Evolutionary conservation across 2,329 filamentous ascomycete species (phyloP).

Genomic region (Pseudopithomyces maydicus): DNA sequence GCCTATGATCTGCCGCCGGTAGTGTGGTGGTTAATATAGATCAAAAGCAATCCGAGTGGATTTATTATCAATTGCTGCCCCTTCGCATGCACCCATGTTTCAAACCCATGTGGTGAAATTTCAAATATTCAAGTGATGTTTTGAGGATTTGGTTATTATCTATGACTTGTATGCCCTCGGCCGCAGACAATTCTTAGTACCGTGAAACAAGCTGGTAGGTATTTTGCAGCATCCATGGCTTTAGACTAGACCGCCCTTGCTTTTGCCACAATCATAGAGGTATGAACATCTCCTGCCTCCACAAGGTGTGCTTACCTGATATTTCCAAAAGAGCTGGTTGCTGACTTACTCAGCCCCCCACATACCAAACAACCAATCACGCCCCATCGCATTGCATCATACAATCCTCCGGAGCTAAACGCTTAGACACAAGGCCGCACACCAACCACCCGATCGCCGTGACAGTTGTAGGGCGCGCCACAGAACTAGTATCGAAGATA

Average conservation of each 20-base stretch:
- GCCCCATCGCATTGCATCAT: background rate
- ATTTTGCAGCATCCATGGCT: no score
- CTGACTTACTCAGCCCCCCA: background rate
- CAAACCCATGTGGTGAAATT: background rate
- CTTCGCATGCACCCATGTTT: no score
- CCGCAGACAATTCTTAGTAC: no score
- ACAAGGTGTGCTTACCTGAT: background rate
- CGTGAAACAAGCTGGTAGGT: no score
- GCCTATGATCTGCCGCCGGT: background rate
- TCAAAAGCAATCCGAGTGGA: background rate
- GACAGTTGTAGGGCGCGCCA: background rate
- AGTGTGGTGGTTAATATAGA: background rate
- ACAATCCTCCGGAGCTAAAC: conserved; percentile 1
- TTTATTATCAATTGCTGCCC: no score
- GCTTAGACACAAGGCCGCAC: background rate
- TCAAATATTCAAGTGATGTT: background rate
- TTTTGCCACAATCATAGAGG: no score
- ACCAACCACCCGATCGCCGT: background rate
- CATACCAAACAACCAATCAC: background rate
- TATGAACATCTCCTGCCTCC: background rate
- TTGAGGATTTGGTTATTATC: no score
- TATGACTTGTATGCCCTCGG: no score
- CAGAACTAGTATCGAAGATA: background rate
- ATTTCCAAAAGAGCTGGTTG: background rate
- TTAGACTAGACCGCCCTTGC: no score